Base-by-base conservation (phyloP, 2,329 filamentous ascomycete genomes). In the Colletotrichum chrysophilum region DNA sequence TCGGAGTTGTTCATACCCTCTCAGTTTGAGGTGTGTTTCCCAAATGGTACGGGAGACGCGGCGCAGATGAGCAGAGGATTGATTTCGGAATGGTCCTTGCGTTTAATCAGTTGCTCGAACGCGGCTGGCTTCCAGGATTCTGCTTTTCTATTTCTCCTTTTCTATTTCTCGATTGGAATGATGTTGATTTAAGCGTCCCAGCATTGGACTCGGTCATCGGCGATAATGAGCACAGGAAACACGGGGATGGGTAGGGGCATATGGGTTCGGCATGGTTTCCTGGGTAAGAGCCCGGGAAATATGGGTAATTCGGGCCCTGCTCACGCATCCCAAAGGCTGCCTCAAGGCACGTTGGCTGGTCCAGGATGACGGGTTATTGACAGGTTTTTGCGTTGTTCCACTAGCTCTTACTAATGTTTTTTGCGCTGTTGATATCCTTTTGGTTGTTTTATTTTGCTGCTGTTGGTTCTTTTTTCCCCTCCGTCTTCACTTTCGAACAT, bases 301-400 rank as follows among this genome's bases (percentile, higher is more conserved):
- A 80, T 79, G 81, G 80, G 78, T 80, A 78, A 80, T 73, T 79
- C 80, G 77, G 76, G 79, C 78, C 78, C 78, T 79, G 77, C 81
- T 81, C 80, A 80, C 83, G 84, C 85, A 83, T 84, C 84, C 85
- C 87, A 86, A 87, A 87, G 85, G 84, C 85, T 87, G 85, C 85
- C 81, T 80, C 79, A 79, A 77, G 79, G 81, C 80, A 81, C 81
- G 84, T 87, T 89, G 88, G 88, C 88, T 89, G 88, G 88, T 86
- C 87, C 88, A 89, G 86, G 80, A 85, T 80, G 85, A 61, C 28
- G 83, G 81, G 84, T 85, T 84, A 83, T 77, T 74, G 70, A 74
- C 68, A 55, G 66, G 80, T 79, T 82, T 67, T 85, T 84, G 64
- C 67, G 52, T 68, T 87, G 85, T 84, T 84, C 85, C 85, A 83